A percentile compares a stretch with the other conserved stretches of the same genome.
phyloP scores from a whole-genome alignment of 2,329 filamentous ascomycete species.

The Fusarium sacchari region DNA sequence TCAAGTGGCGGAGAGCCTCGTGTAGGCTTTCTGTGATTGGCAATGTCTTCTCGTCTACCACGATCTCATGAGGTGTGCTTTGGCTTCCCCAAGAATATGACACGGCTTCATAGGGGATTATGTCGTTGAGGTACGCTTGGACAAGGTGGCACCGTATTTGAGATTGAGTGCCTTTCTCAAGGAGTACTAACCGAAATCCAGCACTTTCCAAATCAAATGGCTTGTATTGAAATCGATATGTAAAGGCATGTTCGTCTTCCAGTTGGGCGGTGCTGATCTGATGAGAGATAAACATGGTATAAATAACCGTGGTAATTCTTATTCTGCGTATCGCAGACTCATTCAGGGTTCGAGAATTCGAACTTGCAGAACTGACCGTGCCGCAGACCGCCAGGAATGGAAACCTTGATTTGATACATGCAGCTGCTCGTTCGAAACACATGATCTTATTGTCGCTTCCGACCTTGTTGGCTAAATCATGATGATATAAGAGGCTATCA shows the following conservation, averaged over 20 bases:
- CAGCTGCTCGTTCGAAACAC: not conserved
- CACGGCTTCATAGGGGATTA: not conserved
- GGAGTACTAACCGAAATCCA: not conserved
- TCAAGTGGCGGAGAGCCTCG: not conserved
- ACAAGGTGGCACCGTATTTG: not conserved
- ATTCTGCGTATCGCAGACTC: accelerated
- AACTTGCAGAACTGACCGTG: accelerated
- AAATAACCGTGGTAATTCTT: not conserved
- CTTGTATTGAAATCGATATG: not conserved
- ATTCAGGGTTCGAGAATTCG: accelerated
- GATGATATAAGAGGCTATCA: accelerated
- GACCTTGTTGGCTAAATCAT: accelerated
- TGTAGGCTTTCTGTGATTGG: not conserved
- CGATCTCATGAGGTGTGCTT: accelerated
- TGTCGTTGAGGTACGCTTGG: not conserved
- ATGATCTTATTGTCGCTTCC: not conserved
- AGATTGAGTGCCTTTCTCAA: not conserved
- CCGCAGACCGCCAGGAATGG: not conserved
- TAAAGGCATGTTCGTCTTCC: accelerated
- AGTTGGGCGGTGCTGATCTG: accelerated
- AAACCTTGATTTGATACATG: not conserved
- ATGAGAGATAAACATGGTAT: not conserved
- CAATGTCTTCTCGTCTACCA: accelerated
- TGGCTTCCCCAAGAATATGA: constrained; percentile 4
- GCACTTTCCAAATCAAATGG: not conserved